Conservation (phyloP, 208 protist genomes). For the Leishmania tarentolae region DNA sequence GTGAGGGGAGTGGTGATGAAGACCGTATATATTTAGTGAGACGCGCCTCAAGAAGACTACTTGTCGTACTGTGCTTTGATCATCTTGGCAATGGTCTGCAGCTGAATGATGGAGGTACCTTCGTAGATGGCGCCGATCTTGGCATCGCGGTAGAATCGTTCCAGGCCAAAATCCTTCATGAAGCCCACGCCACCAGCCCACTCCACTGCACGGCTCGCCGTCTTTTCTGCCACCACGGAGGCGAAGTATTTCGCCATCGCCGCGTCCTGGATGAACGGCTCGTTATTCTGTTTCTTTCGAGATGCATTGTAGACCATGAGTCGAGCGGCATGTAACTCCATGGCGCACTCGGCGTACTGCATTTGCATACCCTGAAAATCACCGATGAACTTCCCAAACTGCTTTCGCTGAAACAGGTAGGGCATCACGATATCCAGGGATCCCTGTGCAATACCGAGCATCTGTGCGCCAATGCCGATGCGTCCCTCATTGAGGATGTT, state of each 20-base stretch:
- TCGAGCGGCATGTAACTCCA: slow-evolving; percentile 78
- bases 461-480: slow-evolving; percentile 95
- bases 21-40: neutral
- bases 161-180: slow-evolving; percentile 93
- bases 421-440: slow-evolving; percentile 78
- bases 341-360: slow-evolving; percentile 85
- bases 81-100: slow-evolving; percentile 94
- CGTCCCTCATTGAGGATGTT: slow-evolving; percentile 94
- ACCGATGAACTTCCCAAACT: slow-evolving; percentile 90
- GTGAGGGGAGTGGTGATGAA: neutral
- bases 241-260: slow-evolving; percentile 96
- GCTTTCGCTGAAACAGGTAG: slow-evolving; percentile 91
- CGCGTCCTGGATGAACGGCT: slow-evolving; percentile 92
- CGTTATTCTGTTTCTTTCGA: slow-evolving; percentile 82
- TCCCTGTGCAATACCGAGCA: slow-evolving; percentile 92
- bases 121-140: slow-evolving; percentile 94
- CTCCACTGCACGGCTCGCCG: slow-evolving; percentile 88
- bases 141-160: slow-evolving; percentile 96
- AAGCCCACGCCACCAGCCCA: slow-evolving; percentile 96
- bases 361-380: slow-evolving; percentile 96
- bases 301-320: slow-evolving; percentile 94
- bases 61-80: slow-evolving; percentile 67
- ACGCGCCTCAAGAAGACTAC: neutral
- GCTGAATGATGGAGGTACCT: slow-evolving; percentile 96
- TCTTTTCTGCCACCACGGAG: slow-evolving; percentile 85